Conservation (phyloP, 345 rosid genomes). For the Salix udensis region DNA sequence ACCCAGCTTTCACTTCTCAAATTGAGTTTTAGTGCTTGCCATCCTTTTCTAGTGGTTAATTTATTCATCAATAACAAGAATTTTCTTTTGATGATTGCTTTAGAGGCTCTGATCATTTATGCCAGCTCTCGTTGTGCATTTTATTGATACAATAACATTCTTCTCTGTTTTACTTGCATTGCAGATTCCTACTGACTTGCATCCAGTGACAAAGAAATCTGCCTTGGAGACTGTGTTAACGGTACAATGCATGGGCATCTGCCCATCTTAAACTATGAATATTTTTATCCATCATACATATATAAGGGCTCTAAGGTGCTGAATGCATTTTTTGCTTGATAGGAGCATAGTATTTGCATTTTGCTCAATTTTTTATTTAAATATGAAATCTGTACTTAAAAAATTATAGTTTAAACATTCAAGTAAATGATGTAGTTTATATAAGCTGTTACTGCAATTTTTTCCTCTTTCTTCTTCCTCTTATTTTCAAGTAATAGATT, state of each 20-base stretch:
- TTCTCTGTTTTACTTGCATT: constrained; percentile 22
- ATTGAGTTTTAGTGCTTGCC: neutral
- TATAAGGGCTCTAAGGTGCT: neutral
- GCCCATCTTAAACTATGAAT: neutral
- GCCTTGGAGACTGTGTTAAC: constrained; percentile 94
- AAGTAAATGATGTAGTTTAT: neutral
- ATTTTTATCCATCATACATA: neutral
- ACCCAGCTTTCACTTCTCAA: neutral
- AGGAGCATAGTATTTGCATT: neutral
- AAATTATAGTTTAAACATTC: neutral
- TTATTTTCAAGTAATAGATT: neutral
- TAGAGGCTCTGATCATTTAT: neutral
- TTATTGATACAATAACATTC: constrained; percentile 2
- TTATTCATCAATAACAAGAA: neutral
- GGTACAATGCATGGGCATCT: constrained; percentile 40
- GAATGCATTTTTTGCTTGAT: neutral
- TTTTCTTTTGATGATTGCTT: neutral
- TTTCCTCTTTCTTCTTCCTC: neutral
- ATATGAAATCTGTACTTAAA: neutral
- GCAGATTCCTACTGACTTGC: constrained; percentile 97
- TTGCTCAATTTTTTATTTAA: neutral
- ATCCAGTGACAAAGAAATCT: constrained; percentile 90
- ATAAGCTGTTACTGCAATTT: neutral
- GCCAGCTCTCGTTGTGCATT: neutral
- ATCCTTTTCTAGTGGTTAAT: neutral